Conservation (phyloP, 2,329 filamentous ascomycete species). For the Fusarium sambucinum region DNA sequence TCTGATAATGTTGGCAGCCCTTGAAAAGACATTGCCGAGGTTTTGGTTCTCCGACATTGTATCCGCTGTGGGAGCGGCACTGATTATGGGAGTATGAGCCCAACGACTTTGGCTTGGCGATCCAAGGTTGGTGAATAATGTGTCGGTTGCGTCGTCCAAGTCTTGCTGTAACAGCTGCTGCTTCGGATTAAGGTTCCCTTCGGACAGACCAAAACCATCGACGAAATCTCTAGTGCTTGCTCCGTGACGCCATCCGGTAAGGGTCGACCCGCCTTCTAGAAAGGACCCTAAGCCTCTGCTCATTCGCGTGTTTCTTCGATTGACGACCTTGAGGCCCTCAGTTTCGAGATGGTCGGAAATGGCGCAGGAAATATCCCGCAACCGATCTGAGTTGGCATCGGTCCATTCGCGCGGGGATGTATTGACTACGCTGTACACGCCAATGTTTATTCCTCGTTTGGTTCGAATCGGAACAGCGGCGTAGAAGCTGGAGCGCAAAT, state of each 20-base stretch:
- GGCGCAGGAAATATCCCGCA: neutral
- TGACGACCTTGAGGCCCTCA: neutral
- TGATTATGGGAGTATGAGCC: too few species aligned
- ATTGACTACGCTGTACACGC: neutral
- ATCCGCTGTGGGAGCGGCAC: too few species aligned
- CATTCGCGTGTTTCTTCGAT: slow-evolving; percentile 1
- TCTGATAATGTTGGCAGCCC: slow-evolving; percentile 1
- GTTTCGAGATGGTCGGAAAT: slow-evolving; percentile 5
- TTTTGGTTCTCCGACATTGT: neutral
- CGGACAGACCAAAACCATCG: neutral
- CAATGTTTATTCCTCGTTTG: slow-evolving; percentile 10
- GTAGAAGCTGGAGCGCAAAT: neutral
- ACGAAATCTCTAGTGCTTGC: neutral
- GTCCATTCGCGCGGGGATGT: neutral
- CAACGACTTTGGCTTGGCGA: too few species aligned
- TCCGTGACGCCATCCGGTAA: neutral
- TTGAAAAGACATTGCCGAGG: neutral
- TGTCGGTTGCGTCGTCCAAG: neutral
- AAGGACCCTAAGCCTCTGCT: slow-evolving; percentile 2
- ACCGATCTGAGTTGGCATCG: rapidly evolving
- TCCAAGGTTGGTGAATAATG: too few species aligned
- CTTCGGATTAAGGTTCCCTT: neutral
- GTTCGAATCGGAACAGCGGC: slow-evolving; percentile 9
- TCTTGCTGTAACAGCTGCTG: neutral
- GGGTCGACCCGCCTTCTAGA: neutral